Base-by-base conservation (phyloP, 2,329 filamentous ascomycete species). In the Neopestalotiopsis rosae region DNA sequence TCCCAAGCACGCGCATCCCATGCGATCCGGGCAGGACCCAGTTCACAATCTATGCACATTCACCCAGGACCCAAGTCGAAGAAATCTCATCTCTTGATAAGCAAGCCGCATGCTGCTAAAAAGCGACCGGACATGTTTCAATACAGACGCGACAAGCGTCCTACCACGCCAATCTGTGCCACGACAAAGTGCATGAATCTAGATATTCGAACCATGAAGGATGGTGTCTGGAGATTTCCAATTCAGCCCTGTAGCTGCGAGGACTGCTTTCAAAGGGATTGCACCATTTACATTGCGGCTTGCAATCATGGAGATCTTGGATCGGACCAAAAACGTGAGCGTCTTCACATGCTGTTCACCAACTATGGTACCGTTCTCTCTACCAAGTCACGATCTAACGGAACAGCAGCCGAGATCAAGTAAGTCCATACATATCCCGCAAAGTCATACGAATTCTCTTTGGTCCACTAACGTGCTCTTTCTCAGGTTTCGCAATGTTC, bases 191-290 rank as follows among this genome's bases (percentile, higher is more conserved):
- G 52, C 52, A 14, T 57, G 6, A 57, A n/a, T 28, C 1, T 7
- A 38, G 34, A 57, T 61, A 17, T 61, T 61, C 14, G 28, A 28
- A 20, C 9, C 6, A 10, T 38, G 5, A 63, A 17, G 9, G 30
- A 9, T 6, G 34, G 34, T 7, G 34, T 38, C 34, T 38, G 34
- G 34, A 7, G 7, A 14, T 5, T 40, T 59, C 6, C 5, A 45
- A 75, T 69, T 56, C 66, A 73, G 14, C 63, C 69, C n/a, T 76
- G 75, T 40, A 24, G 38, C 3, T 76, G 75, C 30, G 0, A 0
- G 0, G 32, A 10, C 9, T 76, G 75, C 64, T 3, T 34, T 0
- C 28, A 65, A 0, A 69, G 40, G 34, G 69, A 74, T 34, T 58
- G 71, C 32, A 71, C 68, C 1, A 62, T 76, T 30, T 73, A 65